phyloP scores from a whole-genome alignment of 192 early-diverging fungal genomes.

The Linnemannia zychae region DNA sequence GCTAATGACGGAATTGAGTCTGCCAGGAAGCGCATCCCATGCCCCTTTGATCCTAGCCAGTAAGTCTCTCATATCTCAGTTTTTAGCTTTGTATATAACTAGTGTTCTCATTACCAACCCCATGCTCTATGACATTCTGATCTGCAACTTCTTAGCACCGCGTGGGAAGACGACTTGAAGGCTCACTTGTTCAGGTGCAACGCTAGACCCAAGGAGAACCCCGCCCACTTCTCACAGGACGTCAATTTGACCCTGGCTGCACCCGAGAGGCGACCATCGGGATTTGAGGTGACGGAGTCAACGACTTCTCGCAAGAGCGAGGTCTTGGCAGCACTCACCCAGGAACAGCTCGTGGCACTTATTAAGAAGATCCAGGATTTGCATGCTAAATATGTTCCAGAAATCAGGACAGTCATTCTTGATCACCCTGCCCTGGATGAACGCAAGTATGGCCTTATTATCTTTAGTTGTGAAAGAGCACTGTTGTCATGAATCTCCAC shows the following conservation, averaged over 20 bases:
- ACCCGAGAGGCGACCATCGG: conserved; percentile 35
- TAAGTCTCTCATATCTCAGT: conserved; percentile 61
- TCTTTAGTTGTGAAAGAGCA: neutral
- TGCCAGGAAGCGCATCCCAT: conserved; percentile 70
- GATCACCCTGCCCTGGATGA: conserved; percentile 49
- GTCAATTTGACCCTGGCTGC: conserved; percentile 58
- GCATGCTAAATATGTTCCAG: conserved; percentile 41
- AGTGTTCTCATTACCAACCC: neutral
- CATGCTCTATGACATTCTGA: neutral
- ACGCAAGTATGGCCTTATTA: conserved; percentile 41
- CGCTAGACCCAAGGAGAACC: conserved; percentile 64
- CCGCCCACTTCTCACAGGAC: conserved; percentile 52
- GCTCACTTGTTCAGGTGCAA: conserved; percentile 77
- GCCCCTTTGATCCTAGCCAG: conserved; percentile 81
- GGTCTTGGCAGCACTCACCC: conserved; percentile 23
- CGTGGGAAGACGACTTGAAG: conserved; percentile 66
- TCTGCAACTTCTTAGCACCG: conserved; percentile 54
- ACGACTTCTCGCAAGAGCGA: conserved; percentile 7
- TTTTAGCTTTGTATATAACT: neutral
- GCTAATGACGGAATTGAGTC: neutral
- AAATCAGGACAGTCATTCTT: conserved; percentile 39
- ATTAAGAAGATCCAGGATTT: conserved; percentile 52
- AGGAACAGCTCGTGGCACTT: conserved; percentile 26
- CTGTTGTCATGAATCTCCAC: neutral
- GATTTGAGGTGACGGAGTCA: conserved; percentile 31